Evolutionary conservation across 805 yeast genomes (phyloP).

Genomic region (Sugiyamaella americana): DNA sequence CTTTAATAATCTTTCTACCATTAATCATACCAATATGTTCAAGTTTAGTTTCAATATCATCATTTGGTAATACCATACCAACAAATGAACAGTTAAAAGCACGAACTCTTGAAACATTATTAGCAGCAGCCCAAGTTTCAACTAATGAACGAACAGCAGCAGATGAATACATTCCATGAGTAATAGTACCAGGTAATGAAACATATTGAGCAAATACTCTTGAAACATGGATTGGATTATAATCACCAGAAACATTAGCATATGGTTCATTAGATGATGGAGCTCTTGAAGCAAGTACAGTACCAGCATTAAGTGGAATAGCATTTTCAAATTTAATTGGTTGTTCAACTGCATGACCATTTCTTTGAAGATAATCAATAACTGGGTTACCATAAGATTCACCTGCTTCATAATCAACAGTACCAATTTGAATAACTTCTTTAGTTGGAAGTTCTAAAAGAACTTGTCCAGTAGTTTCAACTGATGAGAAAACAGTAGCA

Average conservation of each 20-base stretch:
- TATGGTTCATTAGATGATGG: constrained; percentile 96
- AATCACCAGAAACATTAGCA: constrained; percentile 96
- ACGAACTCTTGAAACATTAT: constrained; percentile 91
- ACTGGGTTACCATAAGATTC: constrained; percentile 97
- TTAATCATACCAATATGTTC: constrained; percentile 98
- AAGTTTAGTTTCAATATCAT: constrained; percentile 74
- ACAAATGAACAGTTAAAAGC: constrained; percentile 87
- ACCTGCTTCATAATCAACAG: constrained; percentile 82
- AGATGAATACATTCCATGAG: constrained; percentile 98
- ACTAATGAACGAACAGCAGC: constrained; percentile 92
- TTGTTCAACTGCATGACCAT: constrained; percentile 91
- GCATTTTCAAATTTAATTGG: constrained; percentile 84
- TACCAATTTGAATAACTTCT: constrained; percentile 78
- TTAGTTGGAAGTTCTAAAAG: constrained; percentile 86
- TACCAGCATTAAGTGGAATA: constrained; percentile 69
- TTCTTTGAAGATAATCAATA: constrained; percentile 83
- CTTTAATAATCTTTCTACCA: constrained; percentile 95
- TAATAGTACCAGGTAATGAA: constrained; percentile 91
- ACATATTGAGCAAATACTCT: constrained; percentile 93
- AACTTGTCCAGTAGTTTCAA: constrained; percentile 78
- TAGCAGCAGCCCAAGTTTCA: constrained; percentile 98
- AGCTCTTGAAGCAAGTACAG: constrained; percentile 48
- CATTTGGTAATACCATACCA: constrained; percentile 98
- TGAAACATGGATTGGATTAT: constrained; percentile 96
- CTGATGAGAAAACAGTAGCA: constrained; percentile 68